Percentiles rank a stretch among this genome's conserved stretches.
These are phyloP conservation scores for Pseudofabraea citricarpa DNA, from an alignment of 2,329 filamentous ascomycete species.

Conservation along the genomic window DNA sequence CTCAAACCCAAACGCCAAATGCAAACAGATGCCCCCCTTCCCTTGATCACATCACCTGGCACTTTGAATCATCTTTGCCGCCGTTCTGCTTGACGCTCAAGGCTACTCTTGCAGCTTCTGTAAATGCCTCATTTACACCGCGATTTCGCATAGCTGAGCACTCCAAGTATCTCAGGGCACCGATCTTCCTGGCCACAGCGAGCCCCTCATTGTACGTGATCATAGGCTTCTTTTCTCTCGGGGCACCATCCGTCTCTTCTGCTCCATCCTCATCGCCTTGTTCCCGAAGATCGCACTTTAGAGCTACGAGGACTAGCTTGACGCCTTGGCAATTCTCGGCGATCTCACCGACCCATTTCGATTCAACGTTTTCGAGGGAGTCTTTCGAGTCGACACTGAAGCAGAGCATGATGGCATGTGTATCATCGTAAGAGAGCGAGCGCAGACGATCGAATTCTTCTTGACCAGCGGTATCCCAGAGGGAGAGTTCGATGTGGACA, in stretches of 20 bases:
- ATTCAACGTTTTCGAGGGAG: slow-evolving; percentile 96
- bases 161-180: slow-evolving; percentile 91
- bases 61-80: slow-evolving; percentile 51
- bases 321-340: slow-evolving; percentile 96
- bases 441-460: slow-evolving; percentile 98
- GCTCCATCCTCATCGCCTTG: slow-evolving; percentile 54
- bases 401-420: slow-evolving; percentile 97
- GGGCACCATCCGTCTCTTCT: slow-evolving; percentile 37
- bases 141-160: slow-evolving; percentile 98
- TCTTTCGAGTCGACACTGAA: slow-evolving; percentile 96
- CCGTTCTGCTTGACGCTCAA: slow-evolving; percentile 66
- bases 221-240: slow-evolving; percentile 60
- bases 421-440: slow-evolving; percentile 94
- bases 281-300: slow-evolving; percentile 95
- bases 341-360: slow-evolving; percentile 98
- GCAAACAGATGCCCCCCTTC: slow-evolving; percentile 7
- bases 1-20: slow-evolving; percentile 8
- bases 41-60: slow-evolving; percentile 49
- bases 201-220: slow-evolving; percentile 91
- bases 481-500: slow-evolving; percentile 91
- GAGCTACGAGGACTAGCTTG: slow-evolving; percentile 87
- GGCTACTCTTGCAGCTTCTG: slow-evolving; percentile 92
- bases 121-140: slow-evolving; percentile 97
- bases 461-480: slow-evolving; percentile 98
- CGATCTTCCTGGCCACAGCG: slow-evolving; percentile 85